Conservation (phyloP, 768 basidiomycete species). For the Gyrodon lividus region DNA sequence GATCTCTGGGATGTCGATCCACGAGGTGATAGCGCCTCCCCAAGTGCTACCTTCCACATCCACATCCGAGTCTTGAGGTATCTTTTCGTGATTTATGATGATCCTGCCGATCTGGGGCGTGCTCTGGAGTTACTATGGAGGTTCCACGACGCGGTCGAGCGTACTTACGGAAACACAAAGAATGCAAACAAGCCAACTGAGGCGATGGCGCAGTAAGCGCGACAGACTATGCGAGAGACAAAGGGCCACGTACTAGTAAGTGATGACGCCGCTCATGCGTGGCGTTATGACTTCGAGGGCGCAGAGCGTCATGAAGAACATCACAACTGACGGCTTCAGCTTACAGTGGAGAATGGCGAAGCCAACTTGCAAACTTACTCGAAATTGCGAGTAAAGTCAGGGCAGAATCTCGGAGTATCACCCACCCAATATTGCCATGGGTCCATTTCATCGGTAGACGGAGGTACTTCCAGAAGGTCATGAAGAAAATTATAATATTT, state of each 20-base stretch:
- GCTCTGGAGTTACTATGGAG: neutral
- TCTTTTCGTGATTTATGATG: conserved; percentile 12
- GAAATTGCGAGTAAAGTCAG: conserved; percentile 6
- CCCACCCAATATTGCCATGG: neutral
- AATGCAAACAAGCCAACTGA: conserved; percentile 19
- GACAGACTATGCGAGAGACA: neutral
- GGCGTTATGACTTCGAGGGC: conserved; percentile 9
- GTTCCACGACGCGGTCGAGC: neutral
- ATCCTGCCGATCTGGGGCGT: conserved; percentile 16
- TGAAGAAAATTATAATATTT: conserved; percentile 10
- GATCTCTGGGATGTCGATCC: conserved; percentile 12
- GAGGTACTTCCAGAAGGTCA: conserved; percentile 21
- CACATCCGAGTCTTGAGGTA: too few relatives aligned
- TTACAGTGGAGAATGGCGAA: too few relatives aligned
- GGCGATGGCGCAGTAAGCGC: neutral
- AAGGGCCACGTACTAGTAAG: conserved; percentile 18
- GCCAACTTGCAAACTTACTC: conserved; percentile 10
- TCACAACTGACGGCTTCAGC: conserved; percentile 9
- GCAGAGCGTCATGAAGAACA: conserved; percentile 21
- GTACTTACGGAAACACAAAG: conserved; percentile 20
- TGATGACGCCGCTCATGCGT: conserved; percentile 18
- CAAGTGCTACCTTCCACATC: neutral
- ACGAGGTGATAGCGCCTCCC: conserved; percentile 12
- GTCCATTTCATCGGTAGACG: conserved; percentile 12
- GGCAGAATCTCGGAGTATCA: conserved; percentile 19